phyloP scores from a whole-genome alignment of 2,329 filamentous ascomycete species.

The Calcarisporium arbuscula region DNA sequence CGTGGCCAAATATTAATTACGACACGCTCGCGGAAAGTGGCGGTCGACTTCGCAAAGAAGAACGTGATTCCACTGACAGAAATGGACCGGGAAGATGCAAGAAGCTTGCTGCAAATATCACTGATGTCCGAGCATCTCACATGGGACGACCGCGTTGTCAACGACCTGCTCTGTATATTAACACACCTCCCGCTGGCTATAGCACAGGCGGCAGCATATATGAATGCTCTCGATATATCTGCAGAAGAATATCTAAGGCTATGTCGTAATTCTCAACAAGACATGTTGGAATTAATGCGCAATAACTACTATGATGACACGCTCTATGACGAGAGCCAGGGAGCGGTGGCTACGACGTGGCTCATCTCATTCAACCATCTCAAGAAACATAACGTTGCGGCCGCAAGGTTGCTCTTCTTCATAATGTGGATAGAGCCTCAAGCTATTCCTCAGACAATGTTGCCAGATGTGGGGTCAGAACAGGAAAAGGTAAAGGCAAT shows the following conservation, averaged over 20 bases:
- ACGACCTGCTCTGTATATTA: constrained; percentile 18
- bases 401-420: constrained; percentile 31
- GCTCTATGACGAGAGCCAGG: no score
- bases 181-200: constrained; percentile 32
- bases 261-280: constrained; percentile 23
- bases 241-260: constrained; percentile 26
- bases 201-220: constrained; percentile 32
- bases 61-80: constrained; percentile 14
- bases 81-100: constrained; percentile 16
- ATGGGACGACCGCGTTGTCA: background rate
- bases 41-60: constrained; percentile 9
- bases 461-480: background rate
- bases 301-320: no score
- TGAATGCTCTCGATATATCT: constrained; percentile 23
- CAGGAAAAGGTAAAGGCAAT: constrained; percentile 1
- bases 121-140: constrained; percentile 2
- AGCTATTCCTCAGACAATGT: constrained; percentile 9
- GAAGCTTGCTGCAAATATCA: constrained; percentile 14
- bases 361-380: constrained; percentile 20
- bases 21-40: constrained; percentile 23
- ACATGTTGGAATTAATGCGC: constrained; percentile 9
- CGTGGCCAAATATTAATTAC: constrained; percentile 27
- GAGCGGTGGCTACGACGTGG: constrained; percentile 26
- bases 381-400: constrained; percentile 15
- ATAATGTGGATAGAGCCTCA: constrained; percentile 30